These are phyloP conservation scores for Orbilia brochopaga DNA, from an alignment of 2,329 filamentous ascomycete species.

Conservation along the genomic window DNA sequence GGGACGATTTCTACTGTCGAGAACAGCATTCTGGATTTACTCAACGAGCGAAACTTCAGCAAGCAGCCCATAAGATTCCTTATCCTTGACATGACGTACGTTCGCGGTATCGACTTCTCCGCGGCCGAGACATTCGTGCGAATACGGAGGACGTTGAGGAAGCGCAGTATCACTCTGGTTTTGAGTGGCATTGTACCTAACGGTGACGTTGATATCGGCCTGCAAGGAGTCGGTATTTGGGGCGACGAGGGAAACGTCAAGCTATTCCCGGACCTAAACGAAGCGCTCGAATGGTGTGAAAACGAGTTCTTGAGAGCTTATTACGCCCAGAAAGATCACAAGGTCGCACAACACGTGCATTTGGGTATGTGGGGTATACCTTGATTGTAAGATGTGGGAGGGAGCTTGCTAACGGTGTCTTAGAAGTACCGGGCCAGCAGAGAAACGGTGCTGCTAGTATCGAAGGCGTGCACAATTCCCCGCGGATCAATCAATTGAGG, in stretches of 20 bases:
- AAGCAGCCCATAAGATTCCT: slow-evolving; percentile 84
- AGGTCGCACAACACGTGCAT: slow-evolving; percentile 25
- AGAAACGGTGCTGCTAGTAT: slow-evolving; percentile 57
- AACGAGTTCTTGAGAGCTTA: slow-evolving; percentile 87
- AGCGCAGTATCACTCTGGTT: slow-evolving; percentile 78
- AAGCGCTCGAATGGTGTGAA: slow-evolving; percentile 89
- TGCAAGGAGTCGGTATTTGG: slow-evolving; percentile 83
- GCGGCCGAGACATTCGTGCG: slow-evolving; percentile 93
- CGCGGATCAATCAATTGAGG: slow-evolving; percentile 76
- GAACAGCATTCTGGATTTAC: slow-evolving; percentile 78
- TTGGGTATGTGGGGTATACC: slow-evolving; percentile 13
- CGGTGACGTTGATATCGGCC: slow-evolving; percentile 75
- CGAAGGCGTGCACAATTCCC: slow-evolving; percentile 73
- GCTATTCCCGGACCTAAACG: slow-evolving; percentile 88
- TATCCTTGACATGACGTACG: slow-evolving; percentile 84
- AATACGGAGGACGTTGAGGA: slow-evolving; percentile 80
- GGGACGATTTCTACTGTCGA: slow-evolving; percentile 96
- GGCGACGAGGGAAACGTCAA: slow-evolving; percentile 74
- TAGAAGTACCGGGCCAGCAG: slow-evolving; percentile 29
- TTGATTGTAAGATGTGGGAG: background rate
- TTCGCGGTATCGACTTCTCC: slow-evolving; percentile 93
- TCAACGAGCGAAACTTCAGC: slow-evolving; percentile 80
- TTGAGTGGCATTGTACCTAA: slow-evolving; percentile 81
- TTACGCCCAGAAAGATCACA: slow-evolving; percentile 62
- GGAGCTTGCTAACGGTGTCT: slow-evolving; percentile 14